Evolutionary conservation across 352 stramenopile species (phyloP).

Genomic region (Phytophthora sp.): DNA sequence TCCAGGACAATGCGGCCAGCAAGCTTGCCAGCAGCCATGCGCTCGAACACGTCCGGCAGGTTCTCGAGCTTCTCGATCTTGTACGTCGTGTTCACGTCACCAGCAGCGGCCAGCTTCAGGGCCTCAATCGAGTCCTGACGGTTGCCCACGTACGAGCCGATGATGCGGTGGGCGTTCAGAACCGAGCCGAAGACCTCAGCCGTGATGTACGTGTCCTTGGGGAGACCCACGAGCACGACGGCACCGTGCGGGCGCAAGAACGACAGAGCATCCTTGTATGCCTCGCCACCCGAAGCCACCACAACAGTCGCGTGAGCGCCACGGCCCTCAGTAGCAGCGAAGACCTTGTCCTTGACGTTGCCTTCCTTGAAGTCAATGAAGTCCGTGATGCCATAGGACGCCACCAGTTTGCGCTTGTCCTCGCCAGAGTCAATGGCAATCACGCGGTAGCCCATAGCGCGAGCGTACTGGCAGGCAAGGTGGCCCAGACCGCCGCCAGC

Average conservation of each 20-base stretch:
- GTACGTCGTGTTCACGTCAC: conserved; percentile 53
- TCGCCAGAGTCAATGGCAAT: conserved; percentile 72
- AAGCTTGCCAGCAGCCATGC: conserved; percentile 40
- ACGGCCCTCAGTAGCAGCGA: conserved; percentile 41
- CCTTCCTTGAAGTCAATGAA: conserved; percentile 78
- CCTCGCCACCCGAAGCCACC: conserved; percentile 63
- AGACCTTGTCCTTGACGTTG: conserved; percentile 47
- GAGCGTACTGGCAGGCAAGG: conserved; percentile 77
- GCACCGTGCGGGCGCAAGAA: conserved; percentile 73
- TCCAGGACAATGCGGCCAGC: conserved; percentile 45
- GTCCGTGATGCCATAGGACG: conserved; percentile 63
- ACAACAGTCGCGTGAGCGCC: conserved; percentile 73
- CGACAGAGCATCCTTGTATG: conserved; percentile 53
- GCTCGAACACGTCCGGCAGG: conserved; percentile 49
- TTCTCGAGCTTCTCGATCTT: conserved; percentile 48
- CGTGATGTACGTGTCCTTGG: conserved; percentile 54
- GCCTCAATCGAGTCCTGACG: conserved; percentile 56
- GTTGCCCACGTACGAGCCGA: conserved; percentile 57
- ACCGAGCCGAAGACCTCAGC: conserved; percentile 45
- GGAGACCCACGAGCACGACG: conserved; percentile 69
- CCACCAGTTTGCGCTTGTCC: conserved; percentile 65
- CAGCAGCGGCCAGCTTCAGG: conserved; percentile 53
- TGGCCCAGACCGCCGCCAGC: conserved; percentile 77
- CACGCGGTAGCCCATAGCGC: conserved; percentile 69
- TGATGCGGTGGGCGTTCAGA: conserved; percentile 50